Evolutionary conservation across 139 green algal genomes (phyloP).

Genomic region (Chlorella sp.): DNA sequence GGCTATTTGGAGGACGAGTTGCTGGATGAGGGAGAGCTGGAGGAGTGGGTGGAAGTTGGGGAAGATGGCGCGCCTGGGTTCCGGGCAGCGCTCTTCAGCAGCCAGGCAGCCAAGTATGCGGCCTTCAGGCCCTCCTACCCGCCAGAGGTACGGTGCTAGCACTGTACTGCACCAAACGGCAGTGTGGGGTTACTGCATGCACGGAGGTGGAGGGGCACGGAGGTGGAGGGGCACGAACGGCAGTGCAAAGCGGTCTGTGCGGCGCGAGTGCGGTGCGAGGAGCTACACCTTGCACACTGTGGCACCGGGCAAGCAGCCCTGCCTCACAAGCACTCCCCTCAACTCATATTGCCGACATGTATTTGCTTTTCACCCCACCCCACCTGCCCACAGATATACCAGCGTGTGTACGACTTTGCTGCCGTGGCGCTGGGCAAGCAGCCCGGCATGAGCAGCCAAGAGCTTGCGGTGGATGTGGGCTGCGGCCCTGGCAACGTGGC

Average conservation of each 20-base stretch:
- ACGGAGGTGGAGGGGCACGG: not conserved
- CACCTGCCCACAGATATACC: not conserved
- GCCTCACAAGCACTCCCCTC: no score
- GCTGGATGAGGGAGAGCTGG: conserved; percentile 2
- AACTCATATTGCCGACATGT: no score
- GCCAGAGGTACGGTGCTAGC: not conserved
- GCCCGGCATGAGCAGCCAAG: not conserved
- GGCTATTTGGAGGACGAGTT: not conserved
- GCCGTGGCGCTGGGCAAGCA: not conserved
- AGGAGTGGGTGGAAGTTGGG: conserved; percentile 12
- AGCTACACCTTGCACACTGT: not conserved
- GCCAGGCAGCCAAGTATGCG: conserved; percentile 12
- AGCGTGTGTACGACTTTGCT: conserved; percentile 16
- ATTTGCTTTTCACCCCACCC: no score
- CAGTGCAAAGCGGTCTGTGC: no score
- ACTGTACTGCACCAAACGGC: no score
- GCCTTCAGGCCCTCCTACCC: conserved; percentile 8
- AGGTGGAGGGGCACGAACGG: not conserved
- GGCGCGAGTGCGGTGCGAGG: no score
- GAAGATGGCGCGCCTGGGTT: conserved; percentile 8
- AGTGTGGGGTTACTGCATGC: no score
- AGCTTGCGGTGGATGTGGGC: conserved; percentile 12
- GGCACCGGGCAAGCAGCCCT: no score
- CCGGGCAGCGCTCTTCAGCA: conserved; percentile 13
- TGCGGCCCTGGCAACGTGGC: conserved; percentile 7